Evolutionary conservation across 2,329 filamentous ascomycete species (phyloP).

Genomic region (Aspergillus tubingensis): DNA sequence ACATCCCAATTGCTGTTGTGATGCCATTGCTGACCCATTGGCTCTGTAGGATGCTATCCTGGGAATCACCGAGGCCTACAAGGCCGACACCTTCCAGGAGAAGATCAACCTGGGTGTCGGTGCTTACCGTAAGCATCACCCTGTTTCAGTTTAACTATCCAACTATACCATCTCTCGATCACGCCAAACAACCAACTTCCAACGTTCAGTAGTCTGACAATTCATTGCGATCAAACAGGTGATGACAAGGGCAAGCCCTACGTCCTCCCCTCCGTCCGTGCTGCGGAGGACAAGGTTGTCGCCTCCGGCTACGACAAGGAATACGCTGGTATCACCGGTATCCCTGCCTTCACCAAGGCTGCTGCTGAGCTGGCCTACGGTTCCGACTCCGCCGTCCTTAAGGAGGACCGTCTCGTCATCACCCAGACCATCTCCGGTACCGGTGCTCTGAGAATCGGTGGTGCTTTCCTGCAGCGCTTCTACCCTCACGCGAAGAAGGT

Average conservation of each 20-base stretch:
- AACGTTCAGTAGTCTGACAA: not conserved
- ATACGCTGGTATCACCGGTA: slow-evolving; percentile 95
- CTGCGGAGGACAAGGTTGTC: slow-evolving; percentile 85
- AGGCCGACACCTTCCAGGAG: slow-evolving; percentile 87
- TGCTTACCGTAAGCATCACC: slow-evolving; percentile 71
- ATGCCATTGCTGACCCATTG: slow-evolving; percentile 28
- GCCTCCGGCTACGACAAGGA: slow-evolving; percentile 85
- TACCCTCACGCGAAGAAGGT: slow-evolving; percentile 91
- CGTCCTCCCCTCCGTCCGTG: slow-evolving; percentile 88
- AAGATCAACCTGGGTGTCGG: slow-evolving; percentile 99
- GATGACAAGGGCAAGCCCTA: slow-evolving; percentile 98
- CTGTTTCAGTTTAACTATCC: not conserved
- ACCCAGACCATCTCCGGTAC: slow-evolving; percentile 99
- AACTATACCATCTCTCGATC: not conserved
- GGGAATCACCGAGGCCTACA: slow-evolving; percentile 92
- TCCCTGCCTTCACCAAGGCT: slow-evolving; percentile 89
- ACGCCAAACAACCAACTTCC: not conserved
- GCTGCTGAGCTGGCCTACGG: slow-evolving; percentile 92
- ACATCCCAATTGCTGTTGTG: slow-evolving; percentile 7
- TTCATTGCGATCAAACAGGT: slow-evolving; percentile 32
- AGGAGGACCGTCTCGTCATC: slow-evolving; percentile 76
- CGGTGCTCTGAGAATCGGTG: slow-evolving; percentile 90
- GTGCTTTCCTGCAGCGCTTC: slow-evolving; percentile 87
- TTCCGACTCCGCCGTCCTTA: slow-evolving; percentile 72
- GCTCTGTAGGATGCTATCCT: slow-evolving; percentile 47